A percentile compares a stretch with the other conserved stretches of the same genome.
Conservation (phyloP, 495 filamentous ascomycete genomes). For the Tuber brumale region DNA sequence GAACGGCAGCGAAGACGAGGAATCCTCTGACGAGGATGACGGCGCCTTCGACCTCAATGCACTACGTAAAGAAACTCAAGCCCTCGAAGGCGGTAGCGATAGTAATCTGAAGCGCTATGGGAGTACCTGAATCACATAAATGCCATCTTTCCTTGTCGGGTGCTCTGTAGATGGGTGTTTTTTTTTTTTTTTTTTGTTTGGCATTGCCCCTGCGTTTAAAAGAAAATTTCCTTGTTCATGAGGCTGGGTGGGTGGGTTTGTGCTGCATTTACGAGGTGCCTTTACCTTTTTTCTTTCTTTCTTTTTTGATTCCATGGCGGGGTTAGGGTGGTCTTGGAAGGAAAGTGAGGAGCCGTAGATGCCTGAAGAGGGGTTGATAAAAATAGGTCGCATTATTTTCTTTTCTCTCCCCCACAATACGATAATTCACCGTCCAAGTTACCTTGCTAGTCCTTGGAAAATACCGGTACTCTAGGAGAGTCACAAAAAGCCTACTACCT, state of each 20-base stretch:
- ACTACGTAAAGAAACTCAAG: conserved; percentile 63
- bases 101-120: conserved; percentile 35
- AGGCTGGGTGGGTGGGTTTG: conserved; percentile 7
- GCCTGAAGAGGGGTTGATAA: background rate
- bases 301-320: background rate
- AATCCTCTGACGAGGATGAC: conserved; percentile 53
- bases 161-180: conserved; percentile 28
- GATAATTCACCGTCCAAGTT: background rate
- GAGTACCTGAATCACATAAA: conserved; percentile 18
- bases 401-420: background rate
- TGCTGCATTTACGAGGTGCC: conserved; percentile 18
- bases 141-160: conserved; percentile 19
- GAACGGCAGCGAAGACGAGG: conserved; percentile 58
- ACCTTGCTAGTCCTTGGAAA: background rate
- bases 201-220: conserved; percentile 13
- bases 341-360: background rate
- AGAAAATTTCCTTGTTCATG: conserved; percentile 1
- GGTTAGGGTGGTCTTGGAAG: background rate
- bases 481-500: background rate
- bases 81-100: conserved; percentile 47
- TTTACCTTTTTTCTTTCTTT: conserved; percentile 28
- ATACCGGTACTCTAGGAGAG: background rate
- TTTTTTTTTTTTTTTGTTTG: conserved; percentile 35
- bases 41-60: conserved; percentile 73
- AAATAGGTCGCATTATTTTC: background rate